phyloP scores from a whole-genome alignment of 2,329 filamentous ascomycete genomes.

The Ceratocystiopsis minuta region DNA sequence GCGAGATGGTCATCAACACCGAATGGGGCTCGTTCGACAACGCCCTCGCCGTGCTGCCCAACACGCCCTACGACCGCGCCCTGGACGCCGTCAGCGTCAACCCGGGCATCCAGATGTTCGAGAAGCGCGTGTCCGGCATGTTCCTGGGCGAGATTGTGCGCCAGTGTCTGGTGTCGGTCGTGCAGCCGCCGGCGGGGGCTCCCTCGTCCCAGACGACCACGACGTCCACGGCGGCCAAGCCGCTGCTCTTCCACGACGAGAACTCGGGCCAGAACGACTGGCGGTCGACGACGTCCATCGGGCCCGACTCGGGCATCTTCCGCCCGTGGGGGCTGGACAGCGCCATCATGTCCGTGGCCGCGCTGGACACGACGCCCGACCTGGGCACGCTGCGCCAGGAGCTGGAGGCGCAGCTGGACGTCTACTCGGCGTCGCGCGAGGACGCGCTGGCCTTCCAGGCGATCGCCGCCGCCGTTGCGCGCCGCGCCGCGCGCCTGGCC shows the following conservation, averaged over 20 bases:
- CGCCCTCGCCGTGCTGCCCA: conserved; percentile 69
- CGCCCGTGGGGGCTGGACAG: conserved; percentile 83
- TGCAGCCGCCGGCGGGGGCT: conserved; percentile 44
- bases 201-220: too few species aligned
- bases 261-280: conserved; percentile 54
- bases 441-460: conserved; percentile 80
- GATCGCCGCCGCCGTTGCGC: conserved; percentile 67
- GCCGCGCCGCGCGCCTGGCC: conserved; percentile 70
- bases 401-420: conserved; percentile 56
- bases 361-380: conserved; percentile 58
- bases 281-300: conserved; percentile 52
- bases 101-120: conserved; percentile 94
- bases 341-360: conserved; percentile 71
- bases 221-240: conserved; percentile 5
- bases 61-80: conserved; percentile 62
- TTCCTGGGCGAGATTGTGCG: conserved; percentile 90
- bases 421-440: conserved; percentile 59
- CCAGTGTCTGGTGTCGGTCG: conserved; percentile 52
- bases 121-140: conserved; percentile 97
- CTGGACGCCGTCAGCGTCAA: conserved; percentile 72
- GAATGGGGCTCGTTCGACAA: conserved; percentile 99
- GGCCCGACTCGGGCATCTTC: conserved; percentile 47
- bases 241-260: conserved; percentile 59
- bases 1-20: conserved; percentile 93
- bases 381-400: conserved; percentile 58